Base-by-base conservation (phyloP, 2,329 filamentous ascomycete species). In the Verticillium klebahnii region DNA sequence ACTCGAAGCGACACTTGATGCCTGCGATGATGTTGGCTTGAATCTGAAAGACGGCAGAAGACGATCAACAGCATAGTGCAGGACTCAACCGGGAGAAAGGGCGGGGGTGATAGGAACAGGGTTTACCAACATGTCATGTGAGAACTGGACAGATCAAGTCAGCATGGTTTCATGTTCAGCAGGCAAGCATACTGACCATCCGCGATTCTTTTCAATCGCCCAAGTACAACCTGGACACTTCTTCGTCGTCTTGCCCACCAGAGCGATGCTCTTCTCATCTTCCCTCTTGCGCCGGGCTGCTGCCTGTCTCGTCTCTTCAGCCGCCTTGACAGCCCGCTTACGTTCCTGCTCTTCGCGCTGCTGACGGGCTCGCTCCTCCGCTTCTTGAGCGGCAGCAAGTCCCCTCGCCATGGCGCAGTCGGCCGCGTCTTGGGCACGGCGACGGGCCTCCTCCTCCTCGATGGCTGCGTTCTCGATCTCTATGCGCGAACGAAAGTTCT, bases 351-450 rank as follows among this genome's bases (percentile, higher is more conserved):
- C 64, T 50, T 67, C 68, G 59, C 66, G 59, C n/a, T 62, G 63
- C 59, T 69, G 67, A 36, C 67, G 67, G 15, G 67, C 63, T 11
- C 62, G 63, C 29, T 67, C 57, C 29, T 71, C 70, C 2, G 68
- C 67, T 60, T 69, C 67, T 37, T 75, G 73, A 57, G 74, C 69
- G 0, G 71, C 71, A 31, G 72, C 56, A 4, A 77, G 62, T 1
- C 70, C 70, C 57, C 69, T 70, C 1, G 74, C 72, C 60, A 77
- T 71, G 14, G 64, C 68, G n/a, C 70, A 68, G 39, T 81, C 78
- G 2, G 79, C 73, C 12, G 81, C 79, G 8, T 82, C 75, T 25
- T 84, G 78, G 9, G 19, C 45, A 23, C 45, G 45, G 78, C 80
- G 74, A n/a, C 77, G 77, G 19, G 77, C 74, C 19, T 75, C 71